Evolutionary conservation across 352 stramenopile genomes (phyloP), one percentile per base, ranked within the genome.

Genomic region (Globisporangium solare): DNA sequence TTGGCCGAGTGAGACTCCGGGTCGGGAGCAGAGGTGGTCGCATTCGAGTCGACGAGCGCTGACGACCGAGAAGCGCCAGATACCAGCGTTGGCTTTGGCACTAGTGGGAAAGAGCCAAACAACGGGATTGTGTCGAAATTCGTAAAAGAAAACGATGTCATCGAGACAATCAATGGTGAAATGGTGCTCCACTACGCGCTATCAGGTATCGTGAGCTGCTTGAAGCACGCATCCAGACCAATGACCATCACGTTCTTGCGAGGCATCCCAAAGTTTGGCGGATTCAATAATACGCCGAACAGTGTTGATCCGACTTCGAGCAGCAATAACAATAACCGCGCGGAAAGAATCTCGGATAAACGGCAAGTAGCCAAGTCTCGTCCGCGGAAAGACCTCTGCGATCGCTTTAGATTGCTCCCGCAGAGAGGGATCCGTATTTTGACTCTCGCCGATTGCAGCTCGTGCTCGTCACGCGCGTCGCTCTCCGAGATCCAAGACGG

Each of bases 81-180:
- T 21, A 54, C 64, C 13, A 51, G 32, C 27, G 47, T 35, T 35
- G 5, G 35, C 32, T 41, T 1, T 17, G 21, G 10, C 10, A 27
- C 2, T 21, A 27, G 41, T 14, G 40, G 47, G 6, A 24, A 54
- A 5, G 27, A 14, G 10, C 7, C 14, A 17, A 39, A 51, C 11
- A 6, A 20, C 17, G 37, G 21, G 14, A 32, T 18, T 13, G 39
- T 48, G 10, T 24, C 21, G 11, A 42, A 37, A 4, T 47, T 42
- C 31, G 39, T 70, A 22, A 49, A 31, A 32, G 64, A 45, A 48
- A 55, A 56, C 51, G 74, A 84, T 40, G 48, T 81, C 0, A 27
- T 84, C 6, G 71, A 84, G 47, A 73, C 67, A 14, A 70, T 84
- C 52, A 80, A 82, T 39, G 74, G 74, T 39, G 65, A 79, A 37